Base-by-base conservation (phyloP, 2,329 filamentous ascomycete genomes). In the Colletotrichum sp. region DNA sequence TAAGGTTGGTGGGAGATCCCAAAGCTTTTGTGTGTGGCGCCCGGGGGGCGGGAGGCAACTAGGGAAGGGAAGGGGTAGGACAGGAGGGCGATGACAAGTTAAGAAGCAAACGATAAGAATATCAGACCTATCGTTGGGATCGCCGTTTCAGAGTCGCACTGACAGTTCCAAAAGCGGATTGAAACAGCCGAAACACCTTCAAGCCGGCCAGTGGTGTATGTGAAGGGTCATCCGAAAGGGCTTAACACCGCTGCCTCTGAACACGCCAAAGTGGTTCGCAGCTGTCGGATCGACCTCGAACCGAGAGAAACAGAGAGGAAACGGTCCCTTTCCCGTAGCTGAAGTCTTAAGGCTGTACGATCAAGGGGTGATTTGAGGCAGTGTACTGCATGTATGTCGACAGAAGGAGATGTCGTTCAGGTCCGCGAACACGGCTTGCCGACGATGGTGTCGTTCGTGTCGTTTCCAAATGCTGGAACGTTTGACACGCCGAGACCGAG, bases 131-230 rank as follows among this genome's bases (percentile, higher is more conserved):
- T 81, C 79, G 77, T 80, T 79, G 80, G 81, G 84, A 86, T 85
- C 83, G 82, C 83, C 82, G 82, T 83, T 84, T 83, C 82, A 84
- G 79, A 80, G 80, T 84, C 80, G 83, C 82, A 84, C 82, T 83
- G 82, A 84, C 82, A 79, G 79, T 81, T 80, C 79, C 79, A 75
- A 80, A 81, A 79, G 80, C 79, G 79, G 81, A 82, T 84, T 83
- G 82, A 86, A 85, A 85, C 84, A 80, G 80, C 82, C 84, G 82
- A 86, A 85, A 86, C 84, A 82, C 81, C 80, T 79, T 77, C 75
- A 80, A 82, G 81, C 80, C 80, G 80, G 81, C 80, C 79, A 79
- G 78, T 77, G 76, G 74, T 80, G 77, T 78, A 72, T 71, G 77
- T 78, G 78, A 78, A 77, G 77, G 72, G 78, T 77, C 76, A 72